Evolutionary conservation across 2,329 filamentous ascomycete genomes (phyloP), one percentile per base, ranked within the genome.

Genomic region (Aspergillus melleus): DNA sequence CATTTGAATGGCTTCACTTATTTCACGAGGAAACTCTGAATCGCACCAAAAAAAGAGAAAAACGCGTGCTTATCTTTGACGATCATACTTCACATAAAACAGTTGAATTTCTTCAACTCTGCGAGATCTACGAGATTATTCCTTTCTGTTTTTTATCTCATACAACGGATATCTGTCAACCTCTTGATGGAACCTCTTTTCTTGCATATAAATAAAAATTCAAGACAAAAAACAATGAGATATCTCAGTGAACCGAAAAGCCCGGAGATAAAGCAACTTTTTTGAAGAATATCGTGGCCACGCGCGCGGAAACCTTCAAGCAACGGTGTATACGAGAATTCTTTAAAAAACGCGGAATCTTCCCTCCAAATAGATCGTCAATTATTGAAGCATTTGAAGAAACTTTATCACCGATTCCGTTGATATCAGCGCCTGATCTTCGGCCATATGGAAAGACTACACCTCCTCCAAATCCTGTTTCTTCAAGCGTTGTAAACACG

Each of bases 341-440:
- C 11, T 55, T 55, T 36, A 50, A 55, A 55, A 16, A 49, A 20
- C 12, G n/a, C n/a, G 11, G 54, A 2, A 55, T 55, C 24, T 55
- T 3, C 24, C 42, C n/a, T 3, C 3, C n/a, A 22, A 16, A 44
- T 22, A 2, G 22, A 16, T 50, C 22, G 26, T n/a, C 14, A 12
- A 54, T 54, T 12, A 29, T 24, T 46, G 1, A 54, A n/a, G 30
- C 26, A 6, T 12, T 54, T 54, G 1, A 36, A 6, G 2, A 16
- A 4, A 29, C 11, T 11, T 20, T 8, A 29, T 4, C 32, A 2
- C 10, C 2, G 1, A 16, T 36, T 36, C 32, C 10, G n/a, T n/a
- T 12, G 39, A 54, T 6, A 3, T 54, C 12, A 19, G 8, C 5
- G 2, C 9, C 52, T 19, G 4, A 46, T 54, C 22, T 54, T 6